Evolutionary conservation across 257 asterid species (phyloP).

Genomic region (Salvia splendens): DNA sequence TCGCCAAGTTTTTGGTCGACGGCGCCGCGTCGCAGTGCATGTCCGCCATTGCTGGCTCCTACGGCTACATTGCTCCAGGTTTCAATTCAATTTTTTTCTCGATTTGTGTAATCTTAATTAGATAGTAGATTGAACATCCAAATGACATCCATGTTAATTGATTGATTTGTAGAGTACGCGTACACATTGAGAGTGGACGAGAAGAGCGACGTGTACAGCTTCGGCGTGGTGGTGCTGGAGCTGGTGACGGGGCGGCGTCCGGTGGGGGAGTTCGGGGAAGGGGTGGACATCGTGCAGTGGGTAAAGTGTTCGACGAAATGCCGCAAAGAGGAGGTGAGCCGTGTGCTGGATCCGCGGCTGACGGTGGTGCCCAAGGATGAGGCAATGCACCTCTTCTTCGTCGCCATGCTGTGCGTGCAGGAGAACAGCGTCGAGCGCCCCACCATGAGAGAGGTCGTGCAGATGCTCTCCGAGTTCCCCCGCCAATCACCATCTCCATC

Average conservation of each 20-base stretch:
- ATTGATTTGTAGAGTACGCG: slow-evolving; percentile 48
- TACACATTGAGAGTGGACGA: slow-evolving; percentile 57
- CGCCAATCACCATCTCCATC: slow-evolving; percentile 39
- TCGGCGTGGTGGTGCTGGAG: slow-evolving; percentile 58
- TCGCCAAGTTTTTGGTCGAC: slow-evolving; percentile 86
- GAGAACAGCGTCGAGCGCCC: slow-evolving; percentile 87
- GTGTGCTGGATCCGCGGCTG: slow-evolving; percentile 65
- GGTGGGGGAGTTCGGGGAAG: slow-evolving; percentile 62
- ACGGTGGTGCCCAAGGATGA: slow-evolving; percentile 65
- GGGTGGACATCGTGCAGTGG: slow-evolving; percentile 77
- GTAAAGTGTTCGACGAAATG: slow-evolving; percentile 55
- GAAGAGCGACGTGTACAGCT: slow-evolving; percentile 68
- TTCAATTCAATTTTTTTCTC: too few relatives aligned
- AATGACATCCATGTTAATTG: too few relatives aligned
- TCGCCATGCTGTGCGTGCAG: slow-evolving; percentile 83
- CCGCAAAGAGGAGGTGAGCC: slow-evolving; percentile 57
- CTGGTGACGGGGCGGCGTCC: slow-evolving; percentile 57
- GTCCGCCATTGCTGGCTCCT: slow-evolving; percentile 96
- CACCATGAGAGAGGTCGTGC: slow-evolving; percentile 89
- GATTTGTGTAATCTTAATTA: too few relatives aligned
- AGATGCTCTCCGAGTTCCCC: slow-evolving; percentile 83
- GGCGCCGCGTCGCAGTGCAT: slow-evolving; percentile 89
- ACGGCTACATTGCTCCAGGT: slow-evolving; percentile 99
- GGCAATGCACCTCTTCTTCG: slow-evolving; percentile 75
- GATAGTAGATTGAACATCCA: too few relatives aligned